phyloP scores from a whole-genome alignment of 805 yeast species.

The Priceomyces melissophilus region DNA sequence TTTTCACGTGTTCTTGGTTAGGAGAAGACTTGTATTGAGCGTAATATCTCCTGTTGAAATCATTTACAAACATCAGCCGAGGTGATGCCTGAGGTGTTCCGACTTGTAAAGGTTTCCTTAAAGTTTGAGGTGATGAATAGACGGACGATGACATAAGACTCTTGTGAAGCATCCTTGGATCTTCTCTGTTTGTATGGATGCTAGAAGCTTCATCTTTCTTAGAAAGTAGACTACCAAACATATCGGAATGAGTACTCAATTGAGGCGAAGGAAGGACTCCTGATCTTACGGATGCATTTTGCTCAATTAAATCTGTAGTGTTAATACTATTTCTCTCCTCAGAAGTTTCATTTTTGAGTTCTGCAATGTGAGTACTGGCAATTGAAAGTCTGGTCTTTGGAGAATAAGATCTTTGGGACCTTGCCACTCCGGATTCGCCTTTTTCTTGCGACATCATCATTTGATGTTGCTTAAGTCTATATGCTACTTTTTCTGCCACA shows the following conservation, averaged over 20 bases:
- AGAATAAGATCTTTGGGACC: slow-evolving; percentile 1
- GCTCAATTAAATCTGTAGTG: slow-evolving; percentile 28
- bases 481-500: slow-evolving; percentile 39
- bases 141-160: slow-evolving; percentile 4
- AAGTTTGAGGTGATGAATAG: slow-evolving; percentile 3
- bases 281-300: slow-evolving; percentile 28
- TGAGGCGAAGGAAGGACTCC: slow-evolving; percentile 40
- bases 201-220: slow-evolving; percentile 1
- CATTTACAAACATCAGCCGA: slow-evolving; percentile 11
- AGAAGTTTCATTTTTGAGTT: slow-evolving; percentile 16
- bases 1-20: slow-evolving; percentile 6
- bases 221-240: slow-evolving; percentile 18
- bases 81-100: not conserved
- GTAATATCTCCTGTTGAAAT: slow-evolving; percentile 19
- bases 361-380: slow-evolving; percentile 13
- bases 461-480: slow-evolving; percentile 23
- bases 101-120: not conserved
- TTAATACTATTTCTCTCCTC: slow-evolving; percentile 19
- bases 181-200: not conserved
- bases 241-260: slow-evolving; percentile 27
- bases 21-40: slow-evolving; percentile 11
- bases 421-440: not conserved
- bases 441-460: slow-evolving; percentile 1
- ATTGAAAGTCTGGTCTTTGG: slow-evolving; percentile 2
- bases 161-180: not conserved